Conservation (phyloP, 164 flowering plant species). For the Platanus orientalis region DNA sequence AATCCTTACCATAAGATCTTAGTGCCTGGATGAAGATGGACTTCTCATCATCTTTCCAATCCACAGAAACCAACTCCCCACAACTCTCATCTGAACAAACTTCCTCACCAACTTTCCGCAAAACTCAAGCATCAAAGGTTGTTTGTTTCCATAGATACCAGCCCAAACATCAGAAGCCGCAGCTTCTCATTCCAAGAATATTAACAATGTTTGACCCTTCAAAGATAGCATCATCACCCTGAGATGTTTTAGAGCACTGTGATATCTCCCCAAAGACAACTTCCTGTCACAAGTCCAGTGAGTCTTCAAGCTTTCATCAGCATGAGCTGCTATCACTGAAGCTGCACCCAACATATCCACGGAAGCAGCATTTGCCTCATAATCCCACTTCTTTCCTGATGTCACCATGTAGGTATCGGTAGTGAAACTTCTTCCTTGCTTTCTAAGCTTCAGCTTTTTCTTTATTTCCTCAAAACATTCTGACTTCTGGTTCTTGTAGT, state of each 20-base stretch:
- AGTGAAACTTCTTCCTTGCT: slow-evolving; percentile 42
- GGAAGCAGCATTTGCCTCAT: slow-evolving; percentile 66
- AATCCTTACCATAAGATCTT: slow-evolving; percentile 75
- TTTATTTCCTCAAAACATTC: slow-evolving; percentile 62
- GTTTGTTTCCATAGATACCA: slow-evolving; percentile 59
- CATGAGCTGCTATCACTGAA: slow-evolving; percentile 60
- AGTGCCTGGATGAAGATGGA: slow-evolving; percentile 62
- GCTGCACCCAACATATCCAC: slow-evolving; percentile 83
- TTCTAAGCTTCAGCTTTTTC: slow-evolving; percentile 40
- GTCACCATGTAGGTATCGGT: slow-evolving; percentile 57
- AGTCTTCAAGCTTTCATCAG: slow-evolving; percentile 26
- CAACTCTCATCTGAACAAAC: slow-evolving; percentile 91
- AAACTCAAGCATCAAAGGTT: slow-evolving; percentile 52
- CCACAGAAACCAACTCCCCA: slow-evolving; percentile 66
- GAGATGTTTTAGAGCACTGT: slow-evolving; percentile 16
- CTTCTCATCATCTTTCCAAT: slow-evolving; percentile 97
- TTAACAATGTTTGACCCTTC: slow-evolving; percentile 38
- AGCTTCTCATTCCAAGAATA: slow-evolving; percentile 48
- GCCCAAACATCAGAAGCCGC: slow-evolving; percentile 84
- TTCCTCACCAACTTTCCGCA: slow-evolving; percentile 55
- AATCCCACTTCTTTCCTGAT: slow-evolving; percentile 66
- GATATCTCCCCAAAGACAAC: slow-evolving; percentile 21
- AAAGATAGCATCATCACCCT: slow-evolving; percentile 23
- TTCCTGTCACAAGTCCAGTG: slow-evolving; percentile 27
- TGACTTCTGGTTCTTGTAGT: slow-evolving; percentile 94